Base-by-base conservation (phyloP, 106 monocot species). In the Dioscorea dumetorum region DNA sequence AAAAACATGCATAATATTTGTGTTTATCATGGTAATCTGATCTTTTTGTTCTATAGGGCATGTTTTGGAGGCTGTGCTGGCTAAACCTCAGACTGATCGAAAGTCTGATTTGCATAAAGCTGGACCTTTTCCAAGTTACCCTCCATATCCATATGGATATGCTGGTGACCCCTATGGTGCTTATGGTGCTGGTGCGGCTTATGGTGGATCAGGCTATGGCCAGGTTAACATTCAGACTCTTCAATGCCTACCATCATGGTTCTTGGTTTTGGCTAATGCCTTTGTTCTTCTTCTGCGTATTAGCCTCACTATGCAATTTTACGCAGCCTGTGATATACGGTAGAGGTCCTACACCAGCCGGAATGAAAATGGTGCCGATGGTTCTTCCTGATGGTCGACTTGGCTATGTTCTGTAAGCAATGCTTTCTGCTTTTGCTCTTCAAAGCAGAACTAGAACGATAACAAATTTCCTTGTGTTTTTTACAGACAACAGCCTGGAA, bases 281-380 rank as follows among this genome's bases (percentile, higher is more conserved):
- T 16, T 8, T 15, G 21, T 15, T 50, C 60, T 23, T 24, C 31
- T 22, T 18, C 19, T 21, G 8, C 6, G 15, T 62, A 62, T 0
- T 17, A n/a, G 7, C 51, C n/a, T 8, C 8, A 48, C n/a, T 6
- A 57, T 24, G 12, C 4, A 48, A 31, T 19, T 68, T 23, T 75
- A 18, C 78, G 68, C 84, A 99, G 97, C 92, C 97, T 16, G 75
- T 99, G 81, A 93, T 99, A 67, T 92, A 90, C 83, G 97, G 97
- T 41, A 80, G 97, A 75, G 97, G 97, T 59, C 92, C 97, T 4
- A 90, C 80, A 84, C 97, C 97, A 11, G 18, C 89, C 19, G 92
- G 97, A 19, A 93, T 99, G 97, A 89, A 87, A 73, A 92, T 99
- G 97, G 92, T 99, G 22, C 97, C 97, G 0, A 99, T 99, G 97